These are phyloP conservation scores for Apiotrichum brassicae DNA, from an alignment of 1,284 basidiomycete species.

Conservation along the genomic window DNA sequence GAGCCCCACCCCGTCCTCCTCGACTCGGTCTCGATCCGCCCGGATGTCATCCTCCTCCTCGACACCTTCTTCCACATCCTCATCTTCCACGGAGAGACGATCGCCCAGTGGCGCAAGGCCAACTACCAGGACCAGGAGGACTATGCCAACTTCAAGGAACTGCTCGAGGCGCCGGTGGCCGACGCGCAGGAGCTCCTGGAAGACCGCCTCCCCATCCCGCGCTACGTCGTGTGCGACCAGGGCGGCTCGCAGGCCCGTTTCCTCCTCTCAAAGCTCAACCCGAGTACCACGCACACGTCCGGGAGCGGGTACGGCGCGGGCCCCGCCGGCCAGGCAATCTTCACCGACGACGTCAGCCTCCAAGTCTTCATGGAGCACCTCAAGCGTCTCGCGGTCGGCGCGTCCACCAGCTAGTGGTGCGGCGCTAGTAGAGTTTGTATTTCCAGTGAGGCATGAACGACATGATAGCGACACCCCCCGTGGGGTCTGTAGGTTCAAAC, in stretches of 20 bases:
- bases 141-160: slow-evolving; percentile 96
- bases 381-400: slow-evolving; percentile 61
- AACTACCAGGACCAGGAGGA: slow-evolving; percentile 99
- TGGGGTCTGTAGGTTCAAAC: too few species aligned
- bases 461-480: neutral
- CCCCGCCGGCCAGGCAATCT: slow-evolving; percentile 81
- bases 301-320: slow-evolving; percentile 68
- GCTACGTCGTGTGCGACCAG: slow-evolving; percentile 97
- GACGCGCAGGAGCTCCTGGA: slow-evolving; percentile 81
- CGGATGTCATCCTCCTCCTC: slow-evolving; percentile 92
- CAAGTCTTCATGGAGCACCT: slow-evolving; percentile 95
- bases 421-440: slow-evolving; percentile 16
- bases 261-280: slow-evolving; percentile 92
- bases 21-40: slow-evolving; percentile 95
- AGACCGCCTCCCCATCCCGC: slow-evolving; percentile 93
- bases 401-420: slow-evolving; percentile 29
- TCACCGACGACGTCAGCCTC: slow-evolving; percentile 96
- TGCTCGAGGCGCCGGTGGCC: slow-evolving; percentile 71
- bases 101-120: slow-evolving; percentile 98
- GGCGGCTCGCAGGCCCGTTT: slow-evolving; percentile 97
- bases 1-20: slow-evolving; percentile 87
- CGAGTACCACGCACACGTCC: slow-evolving; percentile 95
- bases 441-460: slow-evolving; percentile 1
- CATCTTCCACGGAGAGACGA: slow-evolving; percentile 97
- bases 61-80: slow-evolving; percentile 99